phyloP scores from a whole-genome alignment of 2,329 filamentous ascomycete genomes.

The Xylaria sp. region DNA sequence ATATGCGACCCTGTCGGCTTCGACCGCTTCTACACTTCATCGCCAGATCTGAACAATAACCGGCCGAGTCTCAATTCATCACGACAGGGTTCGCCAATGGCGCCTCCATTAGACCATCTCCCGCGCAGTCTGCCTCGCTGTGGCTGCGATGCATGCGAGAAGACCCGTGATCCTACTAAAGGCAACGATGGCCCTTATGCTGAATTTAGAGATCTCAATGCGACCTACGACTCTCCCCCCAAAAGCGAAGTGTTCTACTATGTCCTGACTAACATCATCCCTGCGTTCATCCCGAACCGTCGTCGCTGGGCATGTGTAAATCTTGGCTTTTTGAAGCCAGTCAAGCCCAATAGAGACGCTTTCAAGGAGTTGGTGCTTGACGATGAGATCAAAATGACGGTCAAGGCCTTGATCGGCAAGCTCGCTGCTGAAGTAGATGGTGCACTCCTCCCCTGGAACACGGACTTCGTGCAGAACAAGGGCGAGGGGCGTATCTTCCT shows the following conservation, averaged over 20 bases:
- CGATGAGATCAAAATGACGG: constrained; percentile 60
- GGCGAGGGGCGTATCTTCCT: constrained; percentile 63
- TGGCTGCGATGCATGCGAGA: constrained; percentile 53
- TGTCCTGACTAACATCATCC: constrained; percentile 57
- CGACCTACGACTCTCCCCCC: constrained; percentile 52
- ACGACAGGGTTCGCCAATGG: constrained; percentile 23
- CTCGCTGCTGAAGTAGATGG: constrained; percentile 54
- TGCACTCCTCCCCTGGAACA: constrained; percentile 57
- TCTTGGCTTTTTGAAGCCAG: constrained; percentile 53
- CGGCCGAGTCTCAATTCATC: constrained; percentile 24
- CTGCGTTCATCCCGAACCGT: constrained; percentile 59
- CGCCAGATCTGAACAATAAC: constrained; percentile 37
- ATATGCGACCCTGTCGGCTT: constrained; percentile 58
- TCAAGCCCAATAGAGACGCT: constrained; percentile 58
- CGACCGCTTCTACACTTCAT: constrained; percentile 49
- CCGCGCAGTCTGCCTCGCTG: constrained; percentile 56
- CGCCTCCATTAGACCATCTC: constrained; percentile 52
- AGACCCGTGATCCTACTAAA: constrained; percentile 38
- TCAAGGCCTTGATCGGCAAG: constrained; percentile 61
- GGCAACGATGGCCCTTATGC: constrained; percentile 50
- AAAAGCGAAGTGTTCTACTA: constrained; percentile 58
- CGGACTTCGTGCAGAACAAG: constrained; percentile 62
- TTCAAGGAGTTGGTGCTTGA: constrained; percentile 63
- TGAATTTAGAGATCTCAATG: constrained; percentile 56
- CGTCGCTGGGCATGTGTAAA: constrained; percentile 59